A percentile compares a stretch with the other conserved stretches of the same genome.
Evolutionary conservation across 108 stramenopile genomes (phyloP).

Genomic region (Fragilaria radians): DNA sequence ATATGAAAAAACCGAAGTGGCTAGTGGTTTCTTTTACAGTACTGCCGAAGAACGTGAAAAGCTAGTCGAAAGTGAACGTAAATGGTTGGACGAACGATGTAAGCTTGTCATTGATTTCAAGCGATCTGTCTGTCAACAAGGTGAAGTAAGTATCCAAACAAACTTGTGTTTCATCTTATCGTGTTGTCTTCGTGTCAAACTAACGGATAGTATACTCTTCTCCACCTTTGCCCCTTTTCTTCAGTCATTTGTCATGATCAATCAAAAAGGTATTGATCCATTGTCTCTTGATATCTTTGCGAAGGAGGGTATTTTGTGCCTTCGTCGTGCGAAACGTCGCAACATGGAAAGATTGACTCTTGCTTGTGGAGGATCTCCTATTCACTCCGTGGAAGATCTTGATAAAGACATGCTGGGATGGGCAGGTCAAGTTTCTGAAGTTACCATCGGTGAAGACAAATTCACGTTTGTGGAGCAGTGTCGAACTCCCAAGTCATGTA

Average conservation of each 20-base stretch:
- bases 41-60: constrained; percentile 96
- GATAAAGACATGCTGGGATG: constrained; percentile 84
- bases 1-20: constrained; percentile 99
- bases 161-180: neutral
- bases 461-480: constrained; percentile 99
- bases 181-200: neutral
- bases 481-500: constrained; percentile 84
- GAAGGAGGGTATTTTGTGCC: constrained; percentile 98
- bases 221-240: neutral
- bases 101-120: constrained; percentile 94
- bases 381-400: constrained; percentile 94
- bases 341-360: constrained; percentile 99
- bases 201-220: neutral
- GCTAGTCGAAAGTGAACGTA: constrained; percentile 95
- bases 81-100: constrained; percentile 97
- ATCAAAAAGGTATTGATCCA: constrained; percentile 99
- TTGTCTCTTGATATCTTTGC: constrained; percentile 97
- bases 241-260: constrained; percentile 93
- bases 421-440: constrained; percentile 92
- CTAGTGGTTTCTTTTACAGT: constrained; percentile 91
- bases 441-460: constrained; percentile 97
- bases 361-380: constrained; percentile 95
- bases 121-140: constrained; percentile 83
- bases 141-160: constrained; percentile 64
- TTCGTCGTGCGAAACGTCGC: constrained; percentile 96